Evolutionary conservation across 805 yeast genomes (phyloP).

Genomic region (Lachancea fermentati): DNA sequence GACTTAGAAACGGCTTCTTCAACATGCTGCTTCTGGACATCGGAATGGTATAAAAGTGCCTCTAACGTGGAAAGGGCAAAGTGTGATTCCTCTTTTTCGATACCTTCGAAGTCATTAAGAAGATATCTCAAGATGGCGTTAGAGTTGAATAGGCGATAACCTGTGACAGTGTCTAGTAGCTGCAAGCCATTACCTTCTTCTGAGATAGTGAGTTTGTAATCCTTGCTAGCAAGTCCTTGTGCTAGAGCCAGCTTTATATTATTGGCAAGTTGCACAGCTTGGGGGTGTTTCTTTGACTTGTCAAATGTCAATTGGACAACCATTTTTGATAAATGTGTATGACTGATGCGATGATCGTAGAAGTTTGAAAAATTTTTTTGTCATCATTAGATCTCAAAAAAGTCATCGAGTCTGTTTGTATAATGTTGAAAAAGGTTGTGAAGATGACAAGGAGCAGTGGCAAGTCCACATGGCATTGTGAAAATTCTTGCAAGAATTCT

Average conservation of each 20-base stretch:
- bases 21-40: slow-evolving; percentile 37
- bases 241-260: slow-evolving; percentile 32
- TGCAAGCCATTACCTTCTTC: slow-evolving; percentile 21
- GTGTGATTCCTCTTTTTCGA: slow-evolving; percentile 30
- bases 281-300: slow-evolving; percentile 19
- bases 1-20: slow-evolving; percentile 38
- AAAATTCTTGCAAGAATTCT: too few relatives aligned
- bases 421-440: too few relatives aligned
- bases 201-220: slow-evolving; percentile 18
- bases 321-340: slow-evolving; percentile 10
- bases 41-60: slow-evolving; percentile 13
- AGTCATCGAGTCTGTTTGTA: too few relatives aligned
- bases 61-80: slow-evolving; percentile 22
- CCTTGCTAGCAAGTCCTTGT: slow-evolving; percentile 22
- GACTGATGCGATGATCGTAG: background rate
- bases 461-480: too few relatives aligned
- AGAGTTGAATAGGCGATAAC: slow-evolving; percentile 49
- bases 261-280: slow-evolving; percentile 23
- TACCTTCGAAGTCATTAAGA: slow-evolving; percentile 41
- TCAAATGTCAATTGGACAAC: slow-evolving; percentile 26
- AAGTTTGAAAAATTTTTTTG: background rate
- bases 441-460: too few relatives aligned
- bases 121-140: slow-evolving; percentile 67
- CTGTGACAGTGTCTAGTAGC: slow-evolving; percentile 25
- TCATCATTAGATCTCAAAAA: too few relatives aligned